Conservation (phyloP, 768 basidiomycete species). For the Termitomyces sp. region DNA sequence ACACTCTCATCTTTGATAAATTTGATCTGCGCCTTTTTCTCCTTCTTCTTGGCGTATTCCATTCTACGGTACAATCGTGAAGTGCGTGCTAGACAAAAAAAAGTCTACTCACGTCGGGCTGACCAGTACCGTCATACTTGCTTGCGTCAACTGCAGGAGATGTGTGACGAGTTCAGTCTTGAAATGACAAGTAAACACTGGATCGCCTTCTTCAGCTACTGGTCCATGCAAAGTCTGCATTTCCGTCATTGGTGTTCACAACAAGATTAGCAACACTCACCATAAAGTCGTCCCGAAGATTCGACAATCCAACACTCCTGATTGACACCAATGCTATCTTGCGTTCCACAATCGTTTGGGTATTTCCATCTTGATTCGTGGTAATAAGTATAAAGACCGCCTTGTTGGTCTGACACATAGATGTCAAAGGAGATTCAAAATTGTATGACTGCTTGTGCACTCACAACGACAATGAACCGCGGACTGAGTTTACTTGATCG, state of each 20-base stretch:
- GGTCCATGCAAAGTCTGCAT: slow-evolving; percentile 66
- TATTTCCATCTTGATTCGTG: slow-evolving; percentile 56
- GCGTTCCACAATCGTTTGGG: slow-evolving; percentile 65
- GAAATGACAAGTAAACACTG: slow-evolving; percentile 86
- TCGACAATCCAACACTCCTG: slow-evolving; percentile 82
- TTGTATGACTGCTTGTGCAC: slow-evolving; percentile 25
- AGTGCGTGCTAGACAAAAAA: neutral
- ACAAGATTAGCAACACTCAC: slow-evolving; percentile 36
- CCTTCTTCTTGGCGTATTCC: slow-evolving; percentile 95
- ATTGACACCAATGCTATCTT: slow-evolving; percentile 90
- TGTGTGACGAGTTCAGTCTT: slow-evolving; percentile 92
- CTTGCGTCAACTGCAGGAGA: slow-evolving; percentile 78
- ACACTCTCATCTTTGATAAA: slow-evolving; percentile 88
- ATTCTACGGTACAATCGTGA: slow-evolving; percentile 45
- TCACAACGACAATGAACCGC: slow-evolving; percentile 83
- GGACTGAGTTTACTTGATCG: slow-evolving; percentile 92
- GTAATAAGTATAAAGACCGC: slow-evolving; percentile 77
- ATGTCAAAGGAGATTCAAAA: neutral
- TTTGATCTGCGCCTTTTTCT: slow-evolving; percentile 85
- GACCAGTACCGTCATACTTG: slow-evolving; percentile 68
- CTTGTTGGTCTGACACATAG: slow-evolving; percentile 63
- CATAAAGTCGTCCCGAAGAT: slow-evolving; percentile 92
- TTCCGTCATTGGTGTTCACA: neutral
- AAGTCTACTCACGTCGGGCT: slow-evolving; percentile 65
- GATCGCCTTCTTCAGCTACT: slow-evolving; percentile 90